These are phyloP conservation scores for Hirsutella thompsonii DNA, from an alignment of 2,329 filamentous ascomycete species.

Conservation along the genomic window DNA sequence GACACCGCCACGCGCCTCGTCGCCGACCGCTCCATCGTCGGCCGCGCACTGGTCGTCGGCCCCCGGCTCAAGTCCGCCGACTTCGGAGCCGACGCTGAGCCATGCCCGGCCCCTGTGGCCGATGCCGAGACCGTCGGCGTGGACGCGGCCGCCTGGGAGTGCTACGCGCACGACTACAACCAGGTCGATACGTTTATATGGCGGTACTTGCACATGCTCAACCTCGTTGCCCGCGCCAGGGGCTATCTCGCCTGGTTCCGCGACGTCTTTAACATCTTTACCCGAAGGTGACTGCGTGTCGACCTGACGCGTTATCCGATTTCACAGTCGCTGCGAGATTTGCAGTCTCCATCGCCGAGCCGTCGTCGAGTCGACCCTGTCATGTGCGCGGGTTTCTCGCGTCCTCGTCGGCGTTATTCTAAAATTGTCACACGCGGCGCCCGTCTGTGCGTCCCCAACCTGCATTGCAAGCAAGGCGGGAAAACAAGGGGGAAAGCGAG, in stretches of 20 bases:
- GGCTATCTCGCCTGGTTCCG: slow-evolving; percentile 39
- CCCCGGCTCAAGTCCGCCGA: slow-evolving; percentile 32
- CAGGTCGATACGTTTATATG: slow-evolving; percentile 42
- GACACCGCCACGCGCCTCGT: slow-evolving; percentile 43
- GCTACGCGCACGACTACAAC: slow-evolving; percentile 45
- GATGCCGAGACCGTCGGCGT: slow-evolving; percentile 22
- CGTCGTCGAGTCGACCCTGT: too few species aligned
- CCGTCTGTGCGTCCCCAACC: too few species aligned
- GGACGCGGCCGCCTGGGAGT: slow-evolving; percentile 43
- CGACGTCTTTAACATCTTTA: slow-evolving; percentile 6
- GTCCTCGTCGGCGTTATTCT: too few species aligned
- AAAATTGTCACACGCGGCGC: too few species aligned
- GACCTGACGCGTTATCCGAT: background rate
- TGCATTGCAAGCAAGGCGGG: too few species aligned
- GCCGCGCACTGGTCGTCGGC: slow-evolving; percentile 43
- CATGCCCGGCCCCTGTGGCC: slow-evolving; percentile 17
- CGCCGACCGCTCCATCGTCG: slow-evolving; percentile 25
- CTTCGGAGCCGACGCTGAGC: too few species aligned
- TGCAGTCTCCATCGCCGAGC: too few species aligned
- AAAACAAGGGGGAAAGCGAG: too few species aligned
- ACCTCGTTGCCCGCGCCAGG: slow-evolving; percentile 30
- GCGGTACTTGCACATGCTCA: slow-evolving; percentile 40
- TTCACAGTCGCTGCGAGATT: too few species aligned
- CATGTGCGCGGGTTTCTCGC: too few species aligned
- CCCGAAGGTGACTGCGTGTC: background rate